Evolutionary conservation across 2,329 filamentous ascomycete genomes (phyloP), one percentile per base, ranked within the genome.

Genomic region (Knoxdaviesia capensis): DNA sequence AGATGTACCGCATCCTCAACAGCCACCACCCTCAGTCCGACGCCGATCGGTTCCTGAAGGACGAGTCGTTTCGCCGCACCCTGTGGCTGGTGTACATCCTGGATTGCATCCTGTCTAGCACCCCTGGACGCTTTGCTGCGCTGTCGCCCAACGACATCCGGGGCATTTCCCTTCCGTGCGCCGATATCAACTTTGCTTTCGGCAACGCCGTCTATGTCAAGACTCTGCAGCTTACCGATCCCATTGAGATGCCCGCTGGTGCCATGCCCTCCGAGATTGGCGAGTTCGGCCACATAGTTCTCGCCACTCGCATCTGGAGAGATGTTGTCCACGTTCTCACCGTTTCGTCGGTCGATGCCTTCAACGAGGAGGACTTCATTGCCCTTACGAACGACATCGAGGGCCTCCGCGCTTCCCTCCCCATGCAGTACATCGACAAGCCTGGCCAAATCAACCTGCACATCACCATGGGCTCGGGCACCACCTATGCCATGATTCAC

Each of bases 401-500:
- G 33, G 56, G 59, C 6, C 65, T 75, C 7, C 66, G 71, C 32
- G 60, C 59, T 46, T 65, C 66, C 1, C 55, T 75, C 38, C 71
- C 71, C 1, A 65, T 70, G 59, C 71, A 74, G 53, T 74, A 71
- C 44, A 61, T 70, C 46, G 71, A 76, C 51, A 74, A 75, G 56
- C 66, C 69, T 0, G 68, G 67, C 35, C 71, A 76, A 55, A 71
- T 75, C 52, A 70, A 66, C 50, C 59, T 74, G 5, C 71, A 76
- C 54, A 73, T 76, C 51, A 74, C 71, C 20, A 75, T 75, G 71
- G 71, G 71, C 34, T 74, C 70, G 38, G 71, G 71, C 43, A 71
- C 69, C 50, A 74, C 69, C 0, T 76, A 71, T 51, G 70, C 71
- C 47, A 72, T 76, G 68, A 63, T 76, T 41, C 71, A 76, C 54